These are phyloP conservation scores for Pichia rugopelliculosa DNA, from an alignment of 805 yeast species.

Conservation along the genomic window DNA sequence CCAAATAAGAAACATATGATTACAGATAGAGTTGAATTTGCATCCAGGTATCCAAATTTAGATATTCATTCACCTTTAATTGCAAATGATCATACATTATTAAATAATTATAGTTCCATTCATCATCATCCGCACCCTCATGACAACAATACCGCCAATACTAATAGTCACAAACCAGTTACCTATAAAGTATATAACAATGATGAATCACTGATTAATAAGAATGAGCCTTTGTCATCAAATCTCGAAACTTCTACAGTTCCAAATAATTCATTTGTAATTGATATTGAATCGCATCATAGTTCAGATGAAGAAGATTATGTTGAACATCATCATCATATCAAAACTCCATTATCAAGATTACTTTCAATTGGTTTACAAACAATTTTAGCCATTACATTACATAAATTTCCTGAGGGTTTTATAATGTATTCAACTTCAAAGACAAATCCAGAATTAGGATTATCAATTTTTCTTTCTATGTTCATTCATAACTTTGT, in stretches of 20 bases:
- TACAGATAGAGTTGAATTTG: conserved; percentile 20
- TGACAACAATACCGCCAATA: not conserved
- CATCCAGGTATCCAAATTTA: conserved; percentile 24
- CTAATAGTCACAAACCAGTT: too few relatives aligned
- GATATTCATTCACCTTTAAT: conserved; percentile 27
- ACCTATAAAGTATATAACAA: not conserved
- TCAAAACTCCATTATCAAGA: conserved; percentile 68
- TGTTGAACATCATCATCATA: conserved; percentile 55
- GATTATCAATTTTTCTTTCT: conserved; percentile 75
- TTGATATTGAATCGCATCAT: not conserved
- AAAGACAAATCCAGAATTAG: conserved; percentile 57
- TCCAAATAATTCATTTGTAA: not conserved
- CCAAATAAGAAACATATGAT: conserved; percentile 21
- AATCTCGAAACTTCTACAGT: not conserved
- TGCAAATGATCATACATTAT: not conserved
- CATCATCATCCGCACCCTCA: not conserved
- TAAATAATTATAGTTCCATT: not conserved
- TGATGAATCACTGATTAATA: not conserved
- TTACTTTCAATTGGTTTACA: conserved; percentile 85
- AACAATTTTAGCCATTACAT: conserved; percentile 76
- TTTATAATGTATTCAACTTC: conserved; percentile 80
- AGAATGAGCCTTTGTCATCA: not conserved
- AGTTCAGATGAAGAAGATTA: not conserved
- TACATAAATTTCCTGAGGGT: conserved; percentile 95
- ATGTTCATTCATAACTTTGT: conserved; percentile 84